phyloP scores from a whole-genome alignment of 1,139 yeast species.

The Yamadazyma membranifaciens region DNA sequence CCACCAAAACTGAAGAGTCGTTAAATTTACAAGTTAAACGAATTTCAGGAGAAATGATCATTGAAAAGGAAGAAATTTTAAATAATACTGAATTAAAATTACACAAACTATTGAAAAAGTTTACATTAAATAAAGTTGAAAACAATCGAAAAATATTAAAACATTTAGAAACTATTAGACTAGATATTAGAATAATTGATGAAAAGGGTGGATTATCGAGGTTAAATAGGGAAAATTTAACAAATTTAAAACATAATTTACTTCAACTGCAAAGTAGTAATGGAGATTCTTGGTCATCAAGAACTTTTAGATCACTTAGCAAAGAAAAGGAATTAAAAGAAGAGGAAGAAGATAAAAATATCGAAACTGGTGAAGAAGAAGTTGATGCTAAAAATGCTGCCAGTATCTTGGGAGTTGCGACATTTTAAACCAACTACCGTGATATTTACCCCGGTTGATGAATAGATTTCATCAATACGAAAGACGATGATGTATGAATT shows the following conservation, averaged over 20 bases:
- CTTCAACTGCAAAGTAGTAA: slow-evolving; percentile 48
- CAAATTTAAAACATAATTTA: slow-evolving; percentile 44
- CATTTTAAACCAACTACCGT: slow-evolving; percentile 40
- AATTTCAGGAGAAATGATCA: slow-evolving; percentile 81
- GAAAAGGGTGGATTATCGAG: slow-evolving; percentile 79
- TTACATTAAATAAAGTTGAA: slow-evolving; percentile 72
- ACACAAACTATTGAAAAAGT: slow-evolving; percentile 53
- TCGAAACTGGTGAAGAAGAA: slow-evolving; percentile 9
- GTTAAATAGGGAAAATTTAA: slow-evolving; percentile 69
- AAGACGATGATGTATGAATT: too few species aligned
- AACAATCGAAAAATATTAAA: slow-evolving; percentile 81
- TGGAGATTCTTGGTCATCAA: slow-evolving; percentile 65
- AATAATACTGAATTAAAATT: slow-evolving; percentile 57
- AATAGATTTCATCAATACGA: too few species aligned
- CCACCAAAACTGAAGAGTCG: slow-evolving; percentile 75
- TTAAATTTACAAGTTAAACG: slow-evolving; percentile 73
- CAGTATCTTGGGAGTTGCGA: slow-evolving; percentile 68
- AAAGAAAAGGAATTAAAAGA: slow-evolving; percentile 30
- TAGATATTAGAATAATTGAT: slow-evolving; percentile 76
- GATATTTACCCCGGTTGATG: too few species aligned
- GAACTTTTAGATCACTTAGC: slow-evolving; percentile 58
- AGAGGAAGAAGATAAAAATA: slow-evolving; percentile 16
- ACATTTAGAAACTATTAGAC: slow-evolving; percentile 70
- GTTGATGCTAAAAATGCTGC: slow-evolving; percentile 88
- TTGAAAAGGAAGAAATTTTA: slow-evolving; percentile 62